A percentile compares a stretch with the other conserved stretches of the same genome.
Conservation (phyloP, 768 basidiomycete species). For the Tricholoma terreum region DNA sequence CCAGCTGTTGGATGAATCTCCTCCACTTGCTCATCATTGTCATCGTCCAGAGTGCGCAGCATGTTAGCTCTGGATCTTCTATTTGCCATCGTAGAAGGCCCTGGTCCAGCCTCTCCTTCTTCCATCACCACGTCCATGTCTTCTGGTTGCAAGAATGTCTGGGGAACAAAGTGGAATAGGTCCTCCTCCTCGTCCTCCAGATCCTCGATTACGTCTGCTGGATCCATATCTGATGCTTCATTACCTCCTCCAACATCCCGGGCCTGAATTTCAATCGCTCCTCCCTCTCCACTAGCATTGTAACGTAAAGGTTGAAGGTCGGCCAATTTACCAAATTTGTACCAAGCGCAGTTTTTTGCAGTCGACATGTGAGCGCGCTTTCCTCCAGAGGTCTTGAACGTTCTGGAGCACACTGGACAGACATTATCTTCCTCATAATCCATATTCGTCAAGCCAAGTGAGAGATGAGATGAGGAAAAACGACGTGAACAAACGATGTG, state of each 20-base stretch:
- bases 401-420: not conserved
- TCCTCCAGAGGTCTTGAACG: not conserved
- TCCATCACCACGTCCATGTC: not conserved
- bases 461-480: no score
- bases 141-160: no score
- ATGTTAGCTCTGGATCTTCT: not conserved
- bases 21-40: slow-evolving; percentile 2
- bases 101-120: not conserved
- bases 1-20: slow-evolving; percentile 11
- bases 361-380: not conserved
- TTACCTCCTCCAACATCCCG: not conserved
- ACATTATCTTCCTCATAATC: not conserved
- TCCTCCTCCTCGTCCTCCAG: not conserved
- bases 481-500: no score
- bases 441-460: not conserved
- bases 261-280: not conserved
- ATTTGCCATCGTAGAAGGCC: not conserved
- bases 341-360: not conserved
- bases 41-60: slow-evolving; percentile 1
- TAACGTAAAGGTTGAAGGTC: not conserved
- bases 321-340: not conserved
- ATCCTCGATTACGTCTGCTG: not conserved
- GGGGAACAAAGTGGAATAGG: not conserved
- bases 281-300: not conserved
- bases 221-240: not conserved